A percentile compares a stretch with the other conserved stretches of the same genome.
phyloP scores from a whole-genome alignment of 2,329 filamentous ascomycete genomes.

The Aspergillus fructus region DNA sequence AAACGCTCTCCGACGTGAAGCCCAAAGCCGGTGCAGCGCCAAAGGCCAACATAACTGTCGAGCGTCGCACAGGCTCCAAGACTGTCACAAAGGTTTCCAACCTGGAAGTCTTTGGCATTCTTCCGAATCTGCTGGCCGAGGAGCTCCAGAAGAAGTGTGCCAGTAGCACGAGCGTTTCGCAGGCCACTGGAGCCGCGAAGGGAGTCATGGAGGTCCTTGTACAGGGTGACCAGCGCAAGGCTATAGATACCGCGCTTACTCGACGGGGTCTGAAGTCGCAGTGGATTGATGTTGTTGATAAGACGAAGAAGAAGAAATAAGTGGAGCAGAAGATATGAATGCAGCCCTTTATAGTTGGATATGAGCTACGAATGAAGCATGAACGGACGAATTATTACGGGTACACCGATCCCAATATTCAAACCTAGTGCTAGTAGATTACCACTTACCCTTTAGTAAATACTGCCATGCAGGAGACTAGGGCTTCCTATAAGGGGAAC shows the following conservation, averaged over 20 bases:
- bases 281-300: slow-evolving; percentile 66
- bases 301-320: slow-evolving; percentile 65
- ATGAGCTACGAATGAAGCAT: background rate
- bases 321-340: background rate
- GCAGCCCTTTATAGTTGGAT: background rate
- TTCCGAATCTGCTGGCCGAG: slow-evolving; percentile 60
- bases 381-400: too few relatives aligned
- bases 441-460: too few relatives aligned
- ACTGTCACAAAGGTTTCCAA: slow-evolving; percentile 63
- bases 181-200: slow-evolving; percentile 61
- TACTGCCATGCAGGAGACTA: too few relatives aligned
- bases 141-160: slow-evolving; percentile 68
- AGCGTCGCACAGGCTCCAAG: slow-evolving; percentile 66
- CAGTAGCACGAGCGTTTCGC: slow-evolving; percentile 64
- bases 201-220: slow-evolving; percentile 67
- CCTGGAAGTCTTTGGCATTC: slow-evolving; percentile 62
- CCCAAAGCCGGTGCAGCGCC: slow-evolving; percentile 61
- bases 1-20: slow-evolving; percentile 49
- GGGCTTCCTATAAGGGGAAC: too few relatives aligned
- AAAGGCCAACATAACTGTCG: slow-evolving; percentile 59
- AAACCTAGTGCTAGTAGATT: too few relatives aligned
- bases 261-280: slow-evolving; percentile 58
- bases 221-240: slow-evolving; percentile 65
- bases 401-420: too few relatives aligned
- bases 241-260: slow-evolving; percentile 59